Evolutionary conservation across 2,329 filamentous ascomycete genomes (phyloP).

Genomic region (Alternaria metachromatica): DNA sequence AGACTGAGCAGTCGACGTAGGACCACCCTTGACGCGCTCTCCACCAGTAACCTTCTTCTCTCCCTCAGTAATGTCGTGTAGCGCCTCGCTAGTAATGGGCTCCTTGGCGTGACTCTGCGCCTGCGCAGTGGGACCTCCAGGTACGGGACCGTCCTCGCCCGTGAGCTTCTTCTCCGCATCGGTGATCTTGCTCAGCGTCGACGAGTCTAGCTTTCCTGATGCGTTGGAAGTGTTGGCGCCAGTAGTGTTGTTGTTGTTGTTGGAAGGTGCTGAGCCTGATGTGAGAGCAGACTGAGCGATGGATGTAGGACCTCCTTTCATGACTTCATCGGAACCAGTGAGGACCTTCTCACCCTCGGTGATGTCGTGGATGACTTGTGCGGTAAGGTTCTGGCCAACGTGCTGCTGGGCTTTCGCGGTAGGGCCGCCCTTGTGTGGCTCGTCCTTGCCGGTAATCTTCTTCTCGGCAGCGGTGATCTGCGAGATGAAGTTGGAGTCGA

Average conservation of each 20-base stretch:
- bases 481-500: slow-evolving; percentile 51
- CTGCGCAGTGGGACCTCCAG: slow-evolving; percentile 36
- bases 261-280: not conserved
- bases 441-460: slow-evolving; percentile 48
- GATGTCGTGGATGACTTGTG: slow-evolving; percentile 50
- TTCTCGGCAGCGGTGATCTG: slow-evolving; percentile 51
- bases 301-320: slow-evolving; percentile 50
- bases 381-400: slow-evolving; percentile 38
- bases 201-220: slow-evolving; percentile 32
- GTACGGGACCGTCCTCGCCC: slow-evolving; percentile 25
- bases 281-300: slow-evolving; percentile 42
- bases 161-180: slow-evolving; percentile 40
- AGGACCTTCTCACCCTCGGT: slow-evolving; percentile 52
- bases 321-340: slow-evolving; percentile 41
- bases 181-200: slow-evolving; percentile 37
- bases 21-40: slow-evolving; percentile 40
- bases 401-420: slow-evolving; percentile 53
- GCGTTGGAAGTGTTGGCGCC: not conserved
- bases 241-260: not conserved
- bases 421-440: slow-evolving; percentile 48
- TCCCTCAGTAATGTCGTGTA: slow-evolving; percentile 42
- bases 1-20: slow-evolving; percentile 42
- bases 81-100: slow-evolving; percentile 37
- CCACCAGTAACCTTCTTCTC: slow-evolving; percentile 45
- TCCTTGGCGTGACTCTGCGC: slow-evolving; percentile 40